These are phyloP conservation scores for Panellus pusillus DNA, from an alignment of 768 basidiomycete genomes.

Conservation along the genomic window DNA sequence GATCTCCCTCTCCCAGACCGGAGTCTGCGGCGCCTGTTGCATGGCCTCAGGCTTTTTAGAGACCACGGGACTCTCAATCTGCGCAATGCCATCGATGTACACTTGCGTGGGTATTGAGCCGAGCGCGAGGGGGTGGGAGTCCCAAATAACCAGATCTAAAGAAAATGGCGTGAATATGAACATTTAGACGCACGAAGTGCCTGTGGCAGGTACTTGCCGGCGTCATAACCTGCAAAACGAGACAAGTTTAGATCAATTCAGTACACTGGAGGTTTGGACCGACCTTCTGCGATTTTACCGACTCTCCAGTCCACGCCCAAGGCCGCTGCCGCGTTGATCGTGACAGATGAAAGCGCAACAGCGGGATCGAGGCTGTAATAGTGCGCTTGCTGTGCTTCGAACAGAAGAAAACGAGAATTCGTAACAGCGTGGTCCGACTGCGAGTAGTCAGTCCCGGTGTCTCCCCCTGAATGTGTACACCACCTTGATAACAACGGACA, in stretches of 20 bases:
- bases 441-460: neutral
- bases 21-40: slow-evolving; percentile 52
- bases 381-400: slow-evolving; percentile 69
- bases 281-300: slow-evolving; percentile 59
- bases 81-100: slow-evolving; percentile 79
- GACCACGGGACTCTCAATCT: slow-evolving; percentile 40
- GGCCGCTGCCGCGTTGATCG: slow-evolving; percentile 57
- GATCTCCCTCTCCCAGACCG: slow-evolving; percentile 63
- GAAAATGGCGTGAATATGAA: too few species aligned
- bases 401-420: slow-evolving; percentile 64
- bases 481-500: slow-evolving; percentile 77
- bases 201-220: too few species aligned
- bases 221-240: too few species aligned
- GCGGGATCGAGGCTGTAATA: slow-evolving; percentile 60
- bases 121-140: slow-evolving; percentile 72
- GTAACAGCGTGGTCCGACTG: slow-evolving; percentile 57
- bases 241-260: too few species aligned
- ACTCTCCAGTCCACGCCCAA: slow-evolving; percentile 69
- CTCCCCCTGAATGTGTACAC: too few species aligned
- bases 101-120: slow-evolving; percentile 82
- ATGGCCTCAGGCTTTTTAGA: slow-evolving; percentile 44
- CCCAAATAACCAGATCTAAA: slow-evolving; percentile 59
- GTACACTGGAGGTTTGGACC: too few species aligned
- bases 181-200: too few species aligned
- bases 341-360: slow-evolving; percentile 61